Percentiles rank a stretch among this genome's conserved stretches.
These are phyloP conservation scores for Solanum paucissectum DNA, from an alignment of 257 asterid genomes.

Conservation along the genomic window DNA sequence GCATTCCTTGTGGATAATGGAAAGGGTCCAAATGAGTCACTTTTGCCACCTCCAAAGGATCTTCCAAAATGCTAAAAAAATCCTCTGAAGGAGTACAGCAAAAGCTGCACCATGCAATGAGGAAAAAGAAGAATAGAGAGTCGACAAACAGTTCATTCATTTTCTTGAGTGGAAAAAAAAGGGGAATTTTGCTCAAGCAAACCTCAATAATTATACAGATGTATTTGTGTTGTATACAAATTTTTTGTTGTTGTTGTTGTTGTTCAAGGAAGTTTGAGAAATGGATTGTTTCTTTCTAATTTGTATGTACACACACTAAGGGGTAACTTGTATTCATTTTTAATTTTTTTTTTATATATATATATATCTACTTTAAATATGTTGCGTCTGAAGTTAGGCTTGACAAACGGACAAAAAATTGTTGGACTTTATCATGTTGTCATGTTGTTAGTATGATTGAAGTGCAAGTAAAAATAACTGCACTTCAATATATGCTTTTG, in stretches of 20 bases:
- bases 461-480: background rate
- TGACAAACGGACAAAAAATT: background rate
- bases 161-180: conserved; percentile 13
- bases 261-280: background rate
- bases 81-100: background rate
- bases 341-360: no score
- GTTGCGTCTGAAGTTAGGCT: rapidly evolving
- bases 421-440: no score
- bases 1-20: conserved; percentile 92
- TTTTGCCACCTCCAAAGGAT: conserved; percentile 79
- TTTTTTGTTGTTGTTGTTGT: background rate
- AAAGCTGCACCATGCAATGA: background rate
- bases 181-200: conserved; percentile 12
- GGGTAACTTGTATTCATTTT: background rate
- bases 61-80: conserved; percentile 51
- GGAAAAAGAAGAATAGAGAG: background rate
- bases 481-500: background rate
- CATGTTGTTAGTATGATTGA: no score
- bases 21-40: conserved; percentile 45
- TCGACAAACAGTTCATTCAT: conserved; percentile 1
- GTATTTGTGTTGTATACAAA: background rate
- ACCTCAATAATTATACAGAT: conserved; percentile 1
- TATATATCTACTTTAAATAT: no score
- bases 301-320: background rate
- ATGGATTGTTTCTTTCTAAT: background rate